These are phyloP conservation scores for Marasmius sp. DNA, from an alignment of 1,284 basidiomycete genomes.

Conservation along the genomic window DNA sequence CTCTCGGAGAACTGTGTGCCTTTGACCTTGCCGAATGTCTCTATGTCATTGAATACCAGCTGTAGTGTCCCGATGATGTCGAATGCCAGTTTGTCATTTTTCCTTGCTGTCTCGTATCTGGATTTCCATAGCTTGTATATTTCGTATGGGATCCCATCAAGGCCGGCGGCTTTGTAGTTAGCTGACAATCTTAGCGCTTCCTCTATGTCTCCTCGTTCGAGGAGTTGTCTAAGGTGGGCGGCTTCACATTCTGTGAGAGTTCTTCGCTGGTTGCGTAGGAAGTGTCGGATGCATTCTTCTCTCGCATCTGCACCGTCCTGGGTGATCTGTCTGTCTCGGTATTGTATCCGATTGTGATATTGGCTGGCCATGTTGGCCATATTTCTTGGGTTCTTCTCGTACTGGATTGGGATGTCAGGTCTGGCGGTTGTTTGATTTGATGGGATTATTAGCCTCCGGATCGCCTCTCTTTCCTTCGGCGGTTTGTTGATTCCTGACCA, in stretches of 20 bases:
- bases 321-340: not conserved
- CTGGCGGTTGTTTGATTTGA: not conserved
- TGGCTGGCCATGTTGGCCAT: slow-evolving; percentile 19
- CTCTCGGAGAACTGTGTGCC: slow-evolving; percentile 3
- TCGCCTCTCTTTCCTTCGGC: slow-evolving; percentile 17
- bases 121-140: slow-evolving; percentile 10
- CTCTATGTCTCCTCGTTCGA: not conserved
- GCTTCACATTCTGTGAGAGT: not conserved
- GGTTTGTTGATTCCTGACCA: slow-evolving; percentile 22
- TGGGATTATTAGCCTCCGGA: slow-evolving; percentile 12
- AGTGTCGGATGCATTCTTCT: not conserved
- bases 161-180: slow-evolving; percentile 11
- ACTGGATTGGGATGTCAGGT: not conserved
- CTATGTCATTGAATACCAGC: slow-evolving; percentile 9
- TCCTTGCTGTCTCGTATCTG: not conserved
- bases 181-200: not conserved
- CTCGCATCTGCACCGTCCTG: not conserved
- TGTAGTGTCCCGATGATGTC: not conserved
- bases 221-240: not conserved
- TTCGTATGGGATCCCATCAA: slow-evolving; percentile 18
- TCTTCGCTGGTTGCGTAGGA: not conserved
- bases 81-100: not conserved
- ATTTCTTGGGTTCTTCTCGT: slow-evolving; percentile 1
- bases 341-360: slow-evolving; percentile 18
- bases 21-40: not conserved